phyloP scores from a whole-genome alignment of 345 rosid species.

The Lumnitzera littorea region DNA sequence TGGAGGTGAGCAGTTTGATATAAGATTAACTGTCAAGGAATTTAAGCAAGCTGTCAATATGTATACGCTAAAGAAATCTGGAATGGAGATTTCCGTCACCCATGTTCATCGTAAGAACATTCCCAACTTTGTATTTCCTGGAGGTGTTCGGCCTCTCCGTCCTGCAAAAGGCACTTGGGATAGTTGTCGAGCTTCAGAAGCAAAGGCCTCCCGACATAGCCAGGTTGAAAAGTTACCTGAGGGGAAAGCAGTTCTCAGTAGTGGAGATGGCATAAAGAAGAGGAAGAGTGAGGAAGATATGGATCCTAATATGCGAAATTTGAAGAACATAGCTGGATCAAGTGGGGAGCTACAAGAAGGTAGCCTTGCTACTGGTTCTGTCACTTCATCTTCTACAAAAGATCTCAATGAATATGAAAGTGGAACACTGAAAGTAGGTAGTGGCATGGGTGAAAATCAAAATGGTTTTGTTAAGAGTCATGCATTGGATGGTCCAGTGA shows the following conservation, averaged over 20 bases:
- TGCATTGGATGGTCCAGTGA: slow-evolving; percentile 17
- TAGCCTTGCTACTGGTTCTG: slow-evolving; percentile 35
- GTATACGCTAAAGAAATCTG: slow-evolving; percentile 57
- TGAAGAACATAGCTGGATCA: slow-evolving; percentile 23
- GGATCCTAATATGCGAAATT: slow-evolving; percentile 24
- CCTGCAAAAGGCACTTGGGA: slow-evolving; percentile 70
- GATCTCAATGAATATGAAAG: slow-evolving; percentile 12
- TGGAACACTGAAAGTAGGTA: not conserved
- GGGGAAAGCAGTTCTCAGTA: slow-evolving; percentile 48
- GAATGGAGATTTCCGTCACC: slow-evolving; percentile 77
- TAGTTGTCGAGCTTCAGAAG: slow-evolving; percentile 39
- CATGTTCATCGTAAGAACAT: slow-evolving; percentile 67
- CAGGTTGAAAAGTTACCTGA: slow-evolving; percentile 42
- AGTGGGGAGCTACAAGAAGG: slow-evolving; percentile 35
- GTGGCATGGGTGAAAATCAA: slow-evolving; percentile 2
- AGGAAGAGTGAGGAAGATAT: slow-evolving; percentile 46
- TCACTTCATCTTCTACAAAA: slow-evolving; percentile 28
- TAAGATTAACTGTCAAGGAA: slow-evolving; percentile 84
- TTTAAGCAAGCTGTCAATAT: slow-evolving; percentile 60
- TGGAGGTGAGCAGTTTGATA: slow-evolving; percentile 81
- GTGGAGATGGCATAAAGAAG: slow-evolving; percentile 52
- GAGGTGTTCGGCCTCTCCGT: slow-evolving; percentile 71
- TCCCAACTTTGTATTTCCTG: slow-evolving; percentile 81
- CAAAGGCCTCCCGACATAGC: slow-evolving; percentile 28
- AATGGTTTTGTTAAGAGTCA: slow-evolving; percentile 3